These are phyloP conservation scores for Inga laurina DNA, from an alignment of 306 rosid genomes.

Conservation along the genomic window DNA sequence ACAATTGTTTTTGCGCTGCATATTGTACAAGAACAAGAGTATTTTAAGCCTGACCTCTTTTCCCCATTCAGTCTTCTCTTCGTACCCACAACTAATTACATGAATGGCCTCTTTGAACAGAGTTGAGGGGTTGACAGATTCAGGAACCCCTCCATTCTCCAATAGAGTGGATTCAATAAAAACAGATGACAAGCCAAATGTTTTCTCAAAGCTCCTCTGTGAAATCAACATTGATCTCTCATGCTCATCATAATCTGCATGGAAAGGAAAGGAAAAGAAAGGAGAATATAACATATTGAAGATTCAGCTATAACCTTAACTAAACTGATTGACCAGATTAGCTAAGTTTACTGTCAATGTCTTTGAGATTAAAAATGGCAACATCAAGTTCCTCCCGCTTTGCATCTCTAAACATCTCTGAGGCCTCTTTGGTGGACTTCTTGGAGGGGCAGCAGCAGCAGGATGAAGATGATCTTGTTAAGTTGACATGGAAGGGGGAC, in stretches of 20 bases:
- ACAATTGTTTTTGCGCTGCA: background rate
- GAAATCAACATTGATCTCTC: constrained; percentile 50
- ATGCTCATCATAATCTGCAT: constrained; percentile 78
- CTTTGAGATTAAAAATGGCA: constrained; percentile 82
- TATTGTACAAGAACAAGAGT: constrained; percentile 19
- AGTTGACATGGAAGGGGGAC: constrained; percentile 73
- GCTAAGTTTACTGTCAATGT: constrained; percentile 68
- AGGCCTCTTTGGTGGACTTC: constrained; percentile 57
- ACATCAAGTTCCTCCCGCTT: constrained; percentile 83
- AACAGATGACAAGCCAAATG: constrained; percentile 87
- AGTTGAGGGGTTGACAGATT: constrained; percentile 66
- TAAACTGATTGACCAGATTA: constrained; percentile 20
- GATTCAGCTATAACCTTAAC: constrained; percentile 24
- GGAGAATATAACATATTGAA: constrained; percentile 16
- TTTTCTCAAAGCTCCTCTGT: background rate
- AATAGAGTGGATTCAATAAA: constrained; percentile 82
- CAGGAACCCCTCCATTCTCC: constrained; percentile 94
- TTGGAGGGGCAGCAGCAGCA: constrained; percentile 89
- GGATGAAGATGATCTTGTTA: constrained; percentile 59
- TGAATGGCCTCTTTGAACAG: constrained; percentile 93
- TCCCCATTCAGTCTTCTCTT: constrained; percentile 99
- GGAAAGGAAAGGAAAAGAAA: constrained; percentile 15
- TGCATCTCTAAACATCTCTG: constrained; percentile 66
- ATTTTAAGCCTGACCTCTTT: constrained; percentile 58
- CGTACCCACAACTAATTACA: constrained; percentile 93